Evolutionary conservation across 1,139 yeast genomes (phyloP).

Genomic region (Yamadazyma taylorii): DNA sequence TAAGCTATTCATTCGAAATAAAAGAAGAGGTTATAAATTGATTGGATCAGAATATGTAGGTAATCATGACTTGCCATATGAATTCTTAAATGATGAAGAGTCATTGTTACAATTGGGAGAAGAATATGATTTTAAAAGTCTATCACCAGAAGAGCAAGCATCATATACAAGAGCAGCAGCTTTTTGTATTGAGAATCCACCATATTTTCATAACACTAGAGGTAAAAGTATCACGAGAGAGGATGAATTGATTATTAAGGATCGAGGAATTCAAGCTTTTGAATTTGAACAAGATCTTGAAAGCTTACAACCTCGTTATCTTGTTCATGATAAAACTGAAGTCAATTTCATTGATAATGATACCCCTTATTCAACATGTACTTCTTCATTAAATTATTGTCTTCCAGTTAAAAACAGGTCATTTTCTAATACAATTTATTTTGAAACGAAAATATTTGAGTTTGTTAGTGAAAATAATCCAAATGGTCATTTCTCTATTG

Average conservation of each 20-base stretch:
- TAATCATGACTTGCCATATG: constrained; percentile 32
- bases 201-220: constrained; percentile 29
- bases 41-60: constrained; percentile 21
- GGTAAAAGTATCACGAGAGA: constrained; percentile 36
- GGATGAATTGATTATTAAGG: constrained; percentile 35
- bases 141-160: constrained; percentile 47
- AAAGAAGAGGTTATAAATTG: constrained; percentile 19
- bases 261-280: constrained; percentile 43
- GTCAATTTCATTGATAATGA: constrained; percentile 50
- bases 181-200: constrained; percentile 34
- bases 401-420: constrained; percentile 57
- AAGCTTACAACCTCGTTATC: constrained; percentile 31
- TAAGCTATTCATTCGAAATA: constrained; percentile 8
- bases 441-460: constrained; percentile 67
- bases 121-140: constrained; percentile 36
- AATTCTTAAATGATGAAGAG: constrained; percentile 46
- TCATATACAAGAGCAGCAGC: constrained; percentile 38
- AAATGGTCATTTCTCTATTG: constrained; percentile 65
- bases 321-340: constrained; percentile 67
- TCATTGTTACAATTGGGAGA: constrained; percentile 35
- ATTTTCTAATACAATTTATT: constrained; percentile 63
- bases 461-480: constrained; percentile 30
- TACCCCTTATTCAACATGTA: constrained; percentile 45
- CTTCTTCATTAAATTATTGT: constrained; percentile 56
- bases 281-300: constrained; percentile 40